phyloP scores from a whole-genome alignment of 768 basidiomycete species.

The Sarcodon sp. region DNA sequence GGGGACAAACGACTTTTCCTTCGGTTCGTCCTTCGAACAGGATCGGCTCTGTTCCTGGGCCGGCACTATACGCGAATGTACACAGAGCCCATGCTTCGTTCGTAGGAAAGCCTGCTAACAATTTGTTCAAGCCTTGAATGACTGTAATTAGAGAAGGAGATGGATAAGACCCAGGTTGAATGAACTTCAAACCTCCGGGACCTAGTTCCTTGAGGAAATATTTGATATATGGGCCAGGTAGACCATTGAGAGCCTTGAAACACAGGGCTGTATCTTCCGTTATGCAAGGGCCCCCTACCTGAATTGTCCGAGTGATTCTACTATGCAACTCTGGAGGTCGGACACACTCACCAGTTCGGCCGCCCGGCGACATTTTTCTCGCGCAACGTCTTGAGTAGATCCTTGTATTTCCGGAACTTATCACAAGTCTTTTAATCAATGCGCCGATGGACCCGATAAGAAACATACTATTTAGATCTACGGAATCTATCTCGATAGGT shows the following conservation, averaged over 20 bases:
- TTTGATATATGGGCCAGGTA: slow-evolving; percentile 98
- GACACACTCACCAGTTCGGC: slow-evolving; percentile 53
- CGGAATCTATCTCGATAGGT: slow-evolving; percentile 69
- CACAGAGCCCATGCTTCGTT: slow-evolving; percentile 83
- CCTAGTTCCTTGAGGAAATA: slow-evolving; percentile 76
- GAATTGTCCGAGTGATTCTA: background rate
- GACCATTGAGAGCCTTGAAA: slow-evolving; percentile 77
- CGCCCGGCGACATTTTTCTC: slow-evolving; percentile 75
- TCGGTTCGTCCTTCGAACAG: slow-evolving; percentile 82
- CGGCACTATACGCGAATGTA: slow-evolving; percentile 89
- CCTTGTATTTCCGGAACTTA: slow-evolving; percentile 93
- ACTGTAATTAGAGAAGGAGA: background rate
- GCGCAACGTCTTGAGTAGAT: slow-evolving; percentile 80
- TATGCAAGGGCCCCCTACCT: slow-evolving; percentile 44
- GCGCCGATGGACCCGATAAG: background rate
- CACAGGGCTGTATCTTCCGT: slow-evolving; percentile 95
- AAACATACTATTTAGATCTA: slow-evolving; percentile 65
- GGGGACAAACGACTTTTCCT: slow-evolving; percentile 77
- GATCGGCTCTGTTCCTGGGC: slow-evolving; percentile 69
- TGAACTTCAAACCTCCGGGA: slow-evolving; percentile 51
- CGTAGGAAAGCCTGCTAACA: slow-evolving; percentile 67
- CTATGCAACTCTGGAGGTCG: background rate
- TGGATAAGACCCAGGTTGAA: background rate
- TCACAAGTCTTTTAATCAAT: background rate
- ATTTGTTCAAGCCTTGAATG: slow-evolving; percentile 55